Conservation (phyloP, 2,329 filamentous ascomycete species). For the Paraphoma sp. region DNA sequence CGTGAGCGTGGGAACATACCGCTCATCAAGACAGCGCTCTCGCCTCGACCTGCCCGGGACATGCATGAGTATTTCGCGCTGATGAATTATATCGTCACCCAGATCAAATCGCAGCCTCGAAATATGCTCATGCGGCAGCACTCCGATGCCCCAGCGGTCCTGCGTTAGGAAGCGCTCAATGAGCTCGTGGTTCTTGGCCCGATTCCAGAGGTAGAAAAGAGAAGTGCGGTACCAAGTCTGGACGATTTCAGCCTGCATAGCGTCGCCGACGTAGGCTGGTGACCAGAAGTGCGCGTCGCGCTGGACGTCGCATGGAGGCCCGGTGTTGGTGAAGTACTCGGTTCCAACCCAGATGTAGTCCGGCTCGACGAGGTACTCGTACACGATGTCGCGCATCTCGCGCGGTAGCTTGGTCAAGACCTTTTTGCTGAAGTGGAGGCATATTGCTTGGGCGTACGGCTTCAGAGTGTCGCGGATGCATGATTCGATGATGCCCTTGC, state of each 20-base stretch:
- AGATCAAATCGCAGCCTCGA: constrained; percentile 4
- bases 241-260: constrained; percentile 1
- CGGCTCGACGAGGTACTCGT: neutral
- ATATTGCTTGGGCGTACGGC: neutral
- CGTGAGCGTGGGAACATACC: neutral
- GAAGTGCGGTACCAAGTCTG: constrained; percentile 14
- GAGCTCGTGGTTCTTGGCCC: constrained; percentile 3
- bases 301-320: neutral
- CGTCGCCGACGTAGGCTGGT: constrained; percentile 2
- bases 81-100: neutral
- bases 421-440: neutral
- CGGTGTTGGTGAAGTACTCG: constrained; percentile 3
- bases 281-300: constrained; percentile 5
- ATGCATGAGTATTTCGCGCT: neutral
- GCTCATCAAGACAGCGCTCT: neutral
- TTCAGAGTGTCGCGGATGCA: neutral
- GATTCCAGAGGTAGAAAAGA: constrained; percentile 11
- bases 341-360: neutral
- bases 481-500: neutral
- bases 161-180: constrained; percentile 3
- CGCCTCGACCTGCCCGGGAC: neutral
- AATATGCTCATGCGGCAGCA: constrained; percentile 3
- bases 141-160: constrained; percentile 4
- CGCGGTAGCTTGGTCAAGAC: neutral
- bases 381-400: neutral